phyloP scores from a whole-genome alignment of 2,329 filamentous ascomycete species.

The Cytospora leucostoma region DNA sequence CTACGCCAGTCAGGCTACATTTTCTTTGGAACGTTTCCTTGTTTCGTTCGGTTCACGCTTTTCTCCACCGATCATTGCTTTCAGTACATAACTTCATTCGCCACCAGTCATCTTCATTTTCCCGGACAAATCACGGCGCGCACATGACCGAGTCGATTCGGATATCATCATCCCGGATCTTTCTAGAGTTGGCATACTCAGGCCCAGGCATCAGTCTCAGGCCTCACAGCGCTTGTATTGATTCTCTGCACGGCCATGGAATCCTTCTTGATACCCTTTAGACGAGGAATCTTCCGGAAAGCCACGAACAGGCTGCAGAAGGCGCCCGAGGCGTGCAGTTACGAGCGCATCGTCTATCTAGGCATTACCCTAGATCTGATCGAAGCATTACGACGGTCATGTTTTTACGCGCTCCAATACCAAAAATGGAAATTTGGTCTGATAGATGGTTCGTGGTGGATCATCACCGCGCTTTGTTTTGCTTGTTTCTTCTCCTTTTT shows the following conservation, averaged over 20 bases:
- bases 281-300: slow-evolving; percentile 36
- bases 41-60: slow-evolving; percentile 29
- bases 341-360: slow-evolving; percentile 34
- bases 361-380: slow-evolving; percentile 36
- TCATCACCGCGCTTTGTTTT: slow-evolving; percentile 27
- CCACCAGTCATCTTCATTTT: slow-evolving; percentile 32
- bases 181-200: slow-evolving; percentile 39
- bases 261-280: slow-evolving; percentile 45
- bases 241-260: slow-evolving; percentile 38
- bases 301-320: slow-evolving; percentile 34
- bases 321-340: slow-evolving; percentile 36
- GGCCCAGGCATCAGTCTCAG: slow-evolving; percentile 39
- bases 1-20: slow-evolving; percentile 21
- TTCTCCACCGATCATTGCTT: slow-evolving; percentile 30
- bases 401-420: slow-evolving; percentile 42
- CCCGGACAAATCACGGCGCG: slow-evolving; percentile 39
- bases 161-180: slow-evolving; percentile 30
- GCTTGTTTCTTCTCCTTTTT: slow-evolving; percentile 31
- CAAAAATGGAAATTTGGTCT: slow-evolving; percentile 42
- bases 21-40: slow-evolving; percentile 15
- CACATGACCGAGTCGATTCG: slow-evolving; percentile 39
- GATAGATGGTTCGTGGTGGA: slow-evolving; percentile 42
- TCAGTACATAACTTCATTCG: slow-evolving; percentile 44
- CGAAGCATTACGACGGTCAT: slow-evolving; percentile 43
- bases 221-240: slow-evolving; percentile 42